These are phyloP conservation scores for Akanthomyces lecanii DNA, from an alignment of 2,329 filamentous ascomycete genomes.

Conservation along the genomic window DNA sequence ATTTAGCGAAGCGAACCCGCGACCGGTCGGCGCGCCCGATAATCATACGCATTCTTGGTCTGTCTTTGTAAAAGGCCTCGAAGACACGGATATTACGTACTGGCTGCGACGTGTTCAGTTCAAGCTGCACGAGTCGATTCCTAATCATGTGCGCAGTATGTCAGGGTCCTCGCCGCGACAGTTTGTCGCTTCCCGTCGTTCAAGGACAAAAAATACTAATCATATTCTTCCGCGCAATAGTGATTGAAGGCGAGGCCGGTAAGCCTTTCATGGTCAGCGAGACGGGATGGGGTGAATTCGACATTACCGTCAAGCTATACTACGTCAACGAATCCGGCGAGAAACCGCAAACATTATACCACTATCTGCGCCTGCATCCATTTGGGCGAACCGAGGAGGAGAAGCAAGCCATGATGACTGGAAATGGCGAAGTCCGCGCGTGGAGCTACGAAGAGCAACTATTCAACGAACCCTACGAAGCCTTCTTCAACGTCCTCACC, in stretches of 20 bases:
- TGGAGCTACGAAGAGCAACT: slow-evolving; percentile 92
- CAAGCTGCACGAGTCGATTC: slow-evolving; percentile 95
- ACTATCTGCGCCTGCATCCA: slow-evolving; percentile 85
- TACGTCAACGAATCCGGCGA: slow-evolving; percentile 84
- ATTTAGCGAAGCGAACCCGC: slow-evolving; percentile 76
- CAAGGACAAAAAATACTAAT: not conserved
- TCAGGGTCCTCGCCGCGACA: slow-evolving; percentile 20
- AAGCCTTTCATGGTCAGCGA: slow-evolving; percentile 78
- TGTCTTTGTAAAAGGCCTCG: slow-evolving; percentile 86
- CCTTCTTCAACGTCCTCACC: slow-evolving; percentile 84
- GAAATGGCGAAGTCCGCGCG: slow-evolving; percentile 62
- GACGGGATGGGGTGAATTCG: slow-evolving; percentile 97
- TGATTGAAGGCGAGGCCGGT: slow-evolving; percentile 67
- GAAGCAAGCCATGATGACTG: slow-evolving; percentile 55
- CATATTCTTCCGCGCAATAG: slow-evolving; percentile 26
- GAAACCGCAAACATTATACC: slow-evolving; percentile 94
- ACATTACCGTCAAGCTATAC: slow-evolving; percentile 91
- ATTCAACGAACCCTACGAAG: slow-evolving; percentile 94
- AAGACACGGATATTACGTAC: slow-evolving; percentile 86
- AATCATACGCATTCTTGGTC: slow-evolving; percentile 97
- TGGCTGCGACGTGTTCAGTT: slow-evolving; percentile 98
- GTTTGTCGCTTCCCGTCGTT: not conserved
- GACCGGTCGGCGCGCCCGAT: slow-evolving; percentile 70
- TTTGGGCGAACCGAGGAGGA: slow-evolving; percentile 79
- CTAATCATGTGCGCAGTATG: slow-evolving; percentile 77